Percentiles rank a stretch among this genome's conserved stretches.
Evolutionary conservation across 768 basidiomycete species (phyloP).

Genomic region (Tricholoma sp.): DNA sequence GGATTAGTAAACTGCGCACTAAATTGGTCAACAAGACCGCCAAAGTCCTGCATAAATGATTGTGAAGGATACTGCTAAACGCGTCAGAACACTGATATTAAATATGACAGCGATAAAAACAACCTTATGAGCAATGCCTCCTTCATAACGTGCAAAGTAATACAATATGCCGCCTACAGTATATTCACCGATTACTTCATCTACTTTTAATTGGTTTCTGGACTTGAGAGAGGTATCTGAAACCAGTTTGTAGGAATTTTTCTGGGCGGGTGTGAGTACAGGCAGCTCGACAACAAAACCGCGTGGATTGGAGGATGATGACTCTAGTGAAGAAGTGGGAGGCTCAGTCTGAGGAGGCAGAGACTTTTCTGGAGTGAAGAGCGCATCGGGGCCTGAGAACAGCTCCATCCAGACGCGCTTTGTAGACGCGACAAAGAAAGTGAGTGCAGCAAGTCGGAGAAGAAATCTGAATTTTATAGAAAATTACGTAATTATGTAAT

Average conservation of each 20-base stretch:
- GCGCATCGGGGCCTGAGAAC: conserved; percentile 12
- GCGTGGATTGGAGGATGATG: background rate
- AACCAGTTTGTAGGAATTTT: conserved; percentile 35
- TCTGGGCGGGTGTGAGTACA: conserved; percentile 30
- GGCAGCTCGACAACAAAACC: conserved; percentile 36
- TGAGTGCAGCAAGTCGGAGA: background rate
- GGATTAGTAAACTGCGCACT: conserved; percentile 33
- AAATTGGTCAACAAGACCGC: conserved; percentile 49
- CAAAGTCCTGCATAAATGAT: conserved; percentile 32
- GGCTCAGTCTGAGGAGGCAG: background rate
- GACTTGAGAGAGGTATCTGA: conserved; percentile 28
- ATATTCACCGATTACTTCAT: conserved; percentile 58
- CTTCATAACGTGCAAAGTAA: conserved; percentile 56
- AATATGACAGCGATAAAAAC: conserved; percentile 8
- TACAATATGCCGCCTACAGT: conserved; percentile 32
- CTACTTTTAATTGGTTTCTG: conserved; percentile 27
- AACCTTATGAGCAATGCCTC: conserved; percentile 58
- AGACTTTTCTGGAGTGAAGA: conserved; percentile 18
- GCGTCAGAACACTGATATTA: conserved; percentile 18
- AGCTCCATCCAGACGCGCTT: conserved; percentile 11
- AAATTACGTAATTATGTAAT: background rate
- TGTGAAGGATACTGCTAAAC: conserved; percentile 38
- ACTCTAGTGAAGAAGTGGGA: background rate
- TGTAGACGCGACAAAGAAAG: background rate
- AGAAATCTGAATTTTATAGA: background rate